Base-by-base conservation (phyloP, 805 yeast genomes). In the Yarrowia sp. region DNA sequence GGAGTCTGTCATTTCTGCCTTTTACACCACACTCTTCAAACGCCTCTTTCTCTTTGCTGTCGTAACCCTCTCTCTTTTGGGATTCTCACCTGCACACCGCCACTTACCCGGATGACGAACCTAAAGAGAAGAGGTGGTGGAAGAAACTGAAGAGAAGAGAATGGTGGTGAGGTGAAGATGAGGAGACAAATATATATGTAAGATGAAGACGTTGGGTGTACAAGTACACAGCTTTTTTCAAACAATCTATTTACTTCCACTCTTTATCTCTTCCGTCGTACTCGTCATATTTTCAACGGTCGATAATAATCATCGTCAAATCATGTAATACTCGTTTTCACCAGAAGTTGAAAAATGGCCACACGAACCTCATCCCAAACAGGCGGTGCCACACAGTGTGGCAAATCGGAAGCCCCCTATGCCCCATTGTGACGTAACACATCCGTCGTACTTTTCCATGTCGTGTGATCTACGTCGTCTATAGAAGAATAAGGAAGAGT, bases 21-120 rank as follows among this genome's bases (percentile, higher is more conserved):
- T 26, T 22, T 53, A 12, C 19, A 19, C n/a, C 55, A 36, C 10
- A 12, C 50, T n/a, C 46, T 26, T 26, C 32, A 26, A 26, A 26
- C 32, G 32, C 22, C 50, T 26, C 53, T 48, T 48, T 48, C 32
- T 26, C 32, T 38, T 52, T 52, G 58, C 58, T 52, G 58, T 52
- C 35, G 58, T 52, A 36, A 5, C 35, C n/a, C 22, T 49, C 26
- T 40, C 49, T 9, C 49, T 45, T 8, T 15, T 42, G 32, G 32
- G 32, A 5, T 40, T n/a, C 35, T 36, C 42, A 16, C 42, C 43
- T 53, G 58, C 43, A 19, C 58, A 19, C n/a, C 58, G 58, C 58
- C 58, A 56, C 49, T 56, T 56, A 56, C 64, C 64, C 64, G 32
- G 49, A 42, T 56, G 48, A 56, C 2, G 63, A 56, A 56, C 26